A percentile compares a stretch with the other conserved stretches of the same genome.
These are phyloP conservation scores for Trichophyton simii DNA, from an alignment of 2,329 filamentous ascomycete genomes.

Conservation along the genomic window DNA sequence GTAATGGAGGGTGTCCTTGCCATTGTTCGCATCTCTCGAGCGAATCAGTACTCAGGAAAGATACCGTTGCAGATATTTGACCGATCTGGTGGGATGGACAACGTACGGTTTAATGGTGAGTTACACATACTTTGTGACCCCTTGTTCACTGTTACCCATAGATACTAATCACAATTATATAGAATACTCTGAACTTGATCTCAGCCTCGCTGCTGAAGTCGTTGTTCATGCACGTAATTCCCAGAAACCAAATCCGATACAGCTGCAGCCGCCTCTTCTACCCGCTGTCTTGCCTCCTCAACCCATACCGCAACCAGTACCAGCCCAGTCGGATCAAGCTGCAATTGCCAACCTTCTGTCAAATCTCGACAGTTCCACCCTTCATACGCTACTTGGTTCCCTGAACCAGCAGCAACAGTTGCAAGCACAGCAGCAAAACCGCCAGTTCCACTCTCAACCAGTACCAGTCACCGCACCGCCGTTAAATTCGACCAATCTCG, in stretches of 20 bases:
- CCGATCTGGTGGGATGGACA: constrained; percentile 57
- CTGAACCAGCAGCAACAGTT: constrained; percentile 25
- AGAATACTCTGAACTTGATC: constrained; percentile 76
- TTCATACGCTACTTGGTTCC: constrained; percentile 58
- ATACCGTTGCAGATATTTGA: constrained; percentile 80
- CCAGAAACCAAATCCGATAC: constrained; percentile 22
- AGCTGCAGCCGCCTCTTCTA: constrained; percentile 21
- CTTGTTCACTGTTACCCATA: constrained; percentile 3
- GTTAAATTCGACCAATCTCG: constrained; percentile 16
- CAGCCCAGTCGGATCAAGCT: constrained; percentile 22
- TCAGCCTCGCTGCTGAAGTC: constrained; percentile 65
- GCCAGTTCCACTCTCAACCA: constrained; percentile 25
- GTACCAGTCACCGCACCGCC: constrained; percentile 13
- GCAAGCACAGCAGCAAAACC: constrained; percentile 6
- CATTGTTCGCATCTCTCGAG: constrained; percentile 62
- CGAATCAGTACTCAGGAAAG: constrained; percentile 56
- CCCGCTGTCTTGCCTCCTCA: constrained; percentile 10
- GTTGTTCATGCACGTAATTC: constrained; percentile 47
- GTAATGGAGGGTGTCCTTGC: constrained; percentile 80
- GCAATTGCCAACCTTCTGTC: constrained; percentile 55
- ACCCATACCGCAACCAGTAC: not conserved
- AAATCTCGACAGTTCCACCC: constrained; percentile 53
- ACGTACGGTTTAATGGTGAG: constrained; percentile 63
- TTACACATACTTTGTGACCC: constrained; percentile 4
- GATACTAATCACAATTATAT: constrained; percentile 14